phyloP scores from a whole-genome alignment of 768 basidiomycete genomes.

The Mycena alexandri region DNA sequence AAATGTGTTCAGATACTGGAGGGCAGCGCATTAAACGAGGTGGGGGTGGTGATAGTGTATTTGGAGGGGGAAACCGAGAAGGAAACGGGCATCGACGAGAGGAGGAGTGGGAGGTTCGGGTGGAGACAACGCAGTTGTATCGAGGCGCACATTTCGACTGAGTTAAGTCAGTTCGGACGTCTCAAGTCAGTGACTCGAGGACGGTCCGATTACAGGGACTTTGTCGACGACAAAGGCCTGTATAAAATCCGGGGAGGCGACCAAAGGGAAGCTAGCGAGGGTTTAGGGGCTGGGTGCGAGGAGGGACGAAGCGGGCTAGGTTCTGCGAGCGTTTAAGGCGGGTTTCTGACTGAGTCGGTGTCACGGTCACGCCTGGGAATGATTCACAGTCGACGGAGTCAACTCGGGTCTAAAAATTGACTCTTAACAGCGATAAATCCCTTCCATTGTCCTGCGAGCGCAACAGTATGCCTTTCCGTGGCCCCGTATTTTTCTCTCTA shows the following conservation, averaged over 20 bases:
- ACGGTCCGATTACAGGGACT: slow-evolving; percentile 40
- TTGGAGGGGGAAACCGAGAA: slow-evolving; percentile 34
- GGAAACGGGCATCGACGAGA: slow-evolving; percentile 40
- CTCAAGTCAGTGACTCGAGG: slow-evolving; percentile 37
- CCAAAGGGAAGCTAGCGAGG: slow-evolving; percentile 14
- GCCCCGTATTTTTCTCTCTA: not conserved
- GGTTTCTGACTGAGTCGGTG: not conserved
- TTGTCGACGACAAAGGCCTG: slow-evolving; percentile 39
- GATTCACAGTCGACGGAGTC: no score
- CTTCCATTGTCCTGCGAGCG: not conserved
- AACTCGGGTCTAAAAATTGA: no score
- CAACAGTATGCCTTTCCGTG: no score
- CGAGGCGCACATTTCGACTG: slow-evolving; percentile 35
- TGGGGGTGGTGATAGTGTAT: slow-evolving; percentile 38
- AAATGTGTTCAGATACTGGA: slow-evolving; percentile 52
- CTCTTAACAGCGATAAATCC: no score
- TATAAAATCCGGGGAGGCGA: slow-evolving; percentile 9
- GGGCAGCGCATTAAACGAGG: slow-evolving; percentile 50
- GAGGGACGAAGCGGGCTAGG: not conserved
- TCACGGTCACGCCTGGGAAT: no score
- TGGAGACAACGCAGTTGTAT: slow-evolving; percentile 42
- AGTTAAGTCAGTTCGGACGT: slow-evolving; percentile 27
- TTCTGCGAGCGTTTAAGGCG: slow-evolving; percentile 17
- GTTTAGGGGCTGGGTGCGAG: not conserved
- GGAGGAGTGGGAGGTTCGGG: slow-evolving; percentile 42